Evolutionary conservation across 176 grass and related monocot genomes (phyloP).

Genomic region (Rhynchospora tenuis): DNA sequence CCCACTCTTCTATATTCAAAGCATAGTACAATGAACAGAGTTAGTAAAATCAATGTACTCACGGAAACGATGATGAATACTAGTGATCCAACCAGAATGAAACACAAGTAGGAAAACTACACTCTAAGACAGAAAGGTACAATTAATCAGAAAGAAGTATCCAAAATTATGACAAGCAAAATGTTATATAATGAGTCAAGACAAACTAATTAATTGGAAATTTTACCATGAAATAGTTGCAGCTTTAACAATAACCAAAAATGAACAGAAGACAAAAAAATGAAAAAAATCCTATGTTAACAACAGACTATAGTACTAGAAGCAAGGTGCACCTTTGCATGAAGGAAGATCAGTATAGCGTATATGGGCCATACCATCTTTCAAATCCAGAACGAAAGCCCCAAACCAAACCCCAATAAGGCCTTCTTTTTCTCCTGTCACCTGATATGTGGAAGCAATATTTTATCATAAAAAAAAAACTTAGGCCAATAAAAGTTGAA

Average conservation of each 20-base stretch:
- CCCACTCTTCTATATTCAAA: conserved; percentile 26
- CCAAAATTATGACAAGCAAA: background rate
- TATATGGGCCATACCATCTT: conserved; percentile 35
- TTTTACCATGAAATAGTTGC: background rate
- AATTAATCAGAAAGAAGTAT: background rate
- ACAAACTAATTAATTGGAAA: background rate
- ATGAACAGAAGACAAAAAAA: background rate
- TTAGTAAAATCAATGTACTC: background rate
- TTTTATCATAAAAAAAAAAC: background rate
- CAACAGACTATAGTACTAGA: background rate
- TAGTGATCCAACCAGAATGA: background rate
- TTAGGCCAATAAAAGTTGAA: background rate
- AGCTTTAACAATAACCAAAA: background rate
- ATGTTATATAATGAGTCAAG: background rate
- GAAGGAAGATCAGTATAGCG: conserved; percentile 32
- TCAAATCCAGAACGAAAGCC: conserved; percentile 35
- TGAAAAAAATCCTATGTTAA: background rate
- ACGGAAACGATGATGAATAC: background rate
- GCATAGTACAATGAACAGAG: background rate
- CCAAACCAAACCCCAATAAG: conserved; percentile 38
- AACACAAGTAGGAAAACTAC: background rate
- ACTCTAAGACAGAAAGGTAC: background rate
- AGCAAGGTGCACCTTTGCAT: conserved; percentile 28
- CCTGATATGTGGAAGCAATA: conserved; percentile 19
- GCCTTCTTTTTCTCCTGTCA: conserved; percentile 20